Base-by-base conservation (phyloP, 192 early-diverging fungal genomes). In the Phlyctochytrium bullatum region DNA sequence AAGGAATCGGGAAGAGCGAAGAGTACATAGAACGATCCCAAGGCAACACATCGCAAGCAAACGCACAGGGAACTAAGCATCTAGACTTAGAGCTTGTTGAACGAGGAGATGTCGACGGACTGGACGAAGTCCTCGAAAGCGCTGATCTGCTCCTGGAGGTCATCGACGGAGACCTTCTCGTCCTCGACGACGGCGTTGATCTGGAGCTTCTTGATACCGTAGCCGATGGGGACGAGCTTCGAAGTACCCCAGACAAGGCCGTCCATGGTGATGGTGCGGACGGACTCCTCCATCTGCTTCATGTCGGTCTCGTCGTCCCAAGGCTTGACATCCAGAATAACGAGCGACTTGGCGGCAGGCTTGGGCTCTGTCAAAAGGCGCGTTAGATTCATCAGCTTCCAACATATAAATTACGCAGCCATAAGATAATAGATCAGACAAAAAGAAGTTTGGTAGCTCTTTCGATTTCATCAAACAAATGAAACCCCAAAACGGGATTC, bases 301-400 rank as follows among this genome's bases (percentile, higher is more conserved):
- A 97, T 90, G 65, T 78, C 73, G 61, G 95, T 97, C 68, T 96
- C 94, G 80, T 95, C 93, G 79, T 96, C 96, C 96, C 96, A 98
- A 61, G 94, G 93, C 91, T 98, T 96, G 75, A 98, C 88, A 68
- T 96, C 95, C 34, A 95, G 86, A 75, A 88, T 86, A 73, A 95
- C 79, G 81, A 90, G 86, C 71, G 94, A 93, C 88, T 96, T 98
- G 80, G 93, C 94, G 70, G 86, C 85, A 61, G 86, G 79, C 77
- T 88, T 89, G 63, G 93, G 93, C 83, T 75, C 77, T 75, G n/a
- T n/a, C n/a, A n/a, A n/a, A n/a, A n/a, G n/a, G n/a, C n/a, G n/a
- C n/a, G n/a, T n/a, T n/a, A 36, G 29, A 17, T 1, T 0, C 12
- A 28, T 32, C 4, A 24, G 34, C 2, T 54, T 2, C 34, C 50